Evolutionary conservation across 371 early-diverging fungal species (phyloP).

Genomic region (Gilbertella persicaria): DNA sequence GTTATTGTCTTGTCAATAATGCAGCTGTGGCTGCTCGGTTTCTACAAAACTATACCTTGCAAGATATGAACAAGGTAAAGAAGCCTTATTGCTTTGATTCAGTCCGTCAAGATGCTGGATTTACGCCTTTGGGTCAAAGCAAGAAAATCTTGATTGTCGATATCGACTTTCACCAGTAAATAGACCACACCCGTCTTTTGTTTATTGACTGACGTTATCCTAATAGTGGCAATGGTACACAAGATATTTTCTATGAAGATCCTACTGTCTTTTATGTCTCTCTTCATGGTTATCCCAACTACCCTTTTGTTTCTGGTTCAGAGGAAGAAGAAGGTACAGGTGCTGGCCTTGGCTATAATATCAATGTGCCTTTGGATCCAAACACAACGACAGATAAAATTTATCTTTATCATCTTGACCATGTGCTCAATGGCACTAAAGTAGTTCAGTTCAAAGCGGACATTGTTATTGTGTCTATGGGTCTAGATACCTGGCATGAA

Average conservation of each 20-base stretch:
- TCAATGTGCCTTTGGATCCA: conserved; percentile 69
- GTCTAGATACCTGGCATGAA: conserved; percentile 63
- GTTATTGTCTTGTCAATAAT: conserved; percentile 63
- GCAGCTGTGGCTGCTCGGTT: conserved; percentile 61
- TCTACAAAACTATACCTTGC: conserved; percentile 44
- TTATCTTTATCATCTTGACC: conserved; percentile 42
- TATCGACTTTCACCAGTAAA: conserved; percentile 71
- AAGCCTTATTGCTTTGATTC: conserved; percentile 17
- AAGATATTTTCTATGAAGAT: conserved; percentile 66
- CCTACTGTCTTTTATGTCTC: conserved; percentile 61
- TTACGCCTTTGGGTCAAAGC: conserved; percentile 11
- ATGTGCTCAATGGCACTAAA: conserved; percentile 23
- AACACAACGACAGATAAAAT: conserved; percentile 45
- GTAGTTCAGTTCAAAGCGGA: conserved; percentile 50
- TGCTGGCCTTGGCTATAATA: conserved; percentile 60
- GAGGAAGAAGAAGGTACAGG: conserved; percentile 56
- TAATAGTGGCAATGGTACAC: conserved; percentile 72
- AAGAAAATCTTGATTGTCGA: conserved; percentile 56
- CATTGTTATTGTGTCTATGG: conserved; percentile 55
- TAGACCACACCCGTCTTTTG: no score
- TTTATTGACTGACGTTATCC: no score
- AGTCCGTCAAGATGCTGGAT: no score
- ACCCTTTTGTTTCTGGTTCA: conserved; percentile 67
- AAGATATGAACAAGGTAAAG: conserved; percentile 30
- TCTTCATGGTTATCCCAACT: conserved; percentile 52